These are phyloP conservation scores for Aspergillus glaucus DNA, from an alignment of 2,329 filamentous ascomycete genomes.

Conservation along the genomic window DNA sequence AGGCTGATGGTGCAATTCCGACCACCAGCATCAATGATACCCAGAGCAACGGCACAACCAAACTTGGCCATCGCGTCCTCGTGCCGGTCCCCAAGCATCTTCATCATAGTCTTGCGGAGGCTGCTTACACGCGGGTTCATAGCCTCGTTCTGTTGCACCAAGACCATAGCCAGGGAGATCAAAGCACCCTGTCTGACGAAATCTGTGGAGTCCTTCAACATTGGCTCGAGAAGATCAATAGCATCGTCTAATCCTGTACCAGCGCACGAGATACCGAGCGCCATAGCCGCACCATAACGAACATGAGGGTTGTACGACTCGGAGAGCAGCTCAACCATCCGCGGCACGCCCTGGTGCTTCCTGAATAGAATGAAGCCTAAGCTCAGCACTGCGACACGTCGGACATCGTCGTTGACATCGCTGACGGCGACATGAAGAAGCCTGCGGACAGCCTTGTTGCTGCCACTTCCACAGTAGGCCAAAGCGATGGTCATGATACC, in stretches of 20 bases:
- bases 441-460: constrained; percentile 97
- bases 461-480: constrained; percentile 93
- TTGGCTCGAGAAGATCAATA: constrained; percentile 92
- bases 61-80: constrained; percentile 99
- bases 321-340: constrained; percentile 96
- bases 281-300: constrained; percentile 96
- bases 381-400: constrained; percentile 93
- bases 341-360: constrained; percentile 91
- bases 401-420: constrained; percentile 96
- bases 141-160: constrained; percentile 97
- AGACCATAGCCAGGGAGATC: constrained; percentile 92
- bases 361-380: constrained; percentile 97
- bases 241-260: constrained; percentile 94
- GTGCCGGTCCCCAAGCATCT: constrained; percentile 88
- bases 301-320: constrained; percentile 99
- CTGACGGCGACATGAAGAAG: constrained; percentile 93
- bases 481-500: constrained; percentile 98
- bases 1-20: constrained; percentile 97
- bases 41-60: constrained; percentile 84
- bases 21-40: constrained; percentile 95
- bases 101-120: constrained; percentile 88
- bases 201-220: constrained; percentile 99
- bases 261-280: constrained; percentile 93
- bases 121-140: constrained; percentile 95
- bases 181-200: constrained; percentile 95